Percentiles rank a stretch among this genome's conserved stretches.
Evolutionary conservation across 2,329 filamentous ascomycete genomes (phyloP).

Genomic region (Bipolaris sorokiniana): DNA sequence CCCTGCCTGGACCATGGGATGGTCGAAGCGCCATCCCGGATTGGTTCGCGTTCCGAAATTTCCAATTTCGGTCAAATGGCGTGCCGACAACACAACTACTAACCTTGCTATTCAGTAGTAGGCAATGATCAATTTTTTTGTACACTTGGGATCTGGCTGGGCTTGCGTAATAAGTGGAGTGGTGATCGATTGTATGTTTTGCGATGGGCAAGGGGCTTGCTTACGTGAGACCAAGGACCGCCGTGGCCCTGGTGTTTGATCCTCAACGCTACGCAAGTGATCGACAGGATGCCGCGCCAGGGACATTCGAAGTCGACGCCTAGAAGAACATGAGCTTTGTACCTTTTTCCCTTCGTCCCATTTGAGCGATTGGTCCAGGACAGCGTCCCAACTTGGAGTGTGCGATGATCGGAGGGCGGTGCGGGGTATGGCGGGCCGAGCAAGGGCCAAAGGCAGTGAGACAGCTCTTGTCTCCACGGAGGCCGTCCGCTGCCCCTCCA

Average conservation of each 20-base stretch:
- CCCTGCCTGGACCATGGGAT: not conserved
- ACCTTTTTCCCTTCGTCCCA: not conserved
- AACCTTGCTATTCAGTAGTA: not conserved
- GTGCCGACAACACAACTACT: too few species aligned
- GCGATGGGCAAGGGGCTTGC: not conserved
- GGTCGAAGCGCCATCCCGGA: not conserved
- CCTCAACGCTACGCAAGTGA: not conserved
- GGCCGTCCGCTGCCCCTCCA: constrained; percentile 4
- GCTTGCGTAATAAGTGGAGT: not conserved
- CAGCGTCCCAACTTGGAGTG: not conserved
- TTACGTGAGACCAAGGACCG: not conserved
- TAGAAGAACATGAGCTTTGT: too few species aligned
- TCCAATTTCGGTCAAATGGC: not conserved
- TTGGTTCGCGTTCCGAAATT: not conserved
- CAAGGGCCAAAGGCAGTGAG: not conserved
- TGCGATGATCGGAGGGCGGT: not conserved
- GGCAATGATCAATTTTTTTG: too few species aligned
- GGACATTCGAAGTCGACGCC: not conserved
- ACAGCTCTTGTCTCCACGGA: constrained; percentile 10
- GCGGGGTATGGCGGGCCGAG: constrained; percentile 8
- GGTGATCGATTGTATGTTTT: not conserved
- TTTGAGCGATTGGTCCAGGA: not conserved
- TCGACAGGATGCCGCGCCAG: not conserved
- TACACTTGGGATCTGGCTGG: not conserved
- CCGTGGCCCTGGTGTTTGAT: not conserved